Base-by-base conservation (phyloP, 805 yeast species). In the Suhomyces canberraensis region DNA sequence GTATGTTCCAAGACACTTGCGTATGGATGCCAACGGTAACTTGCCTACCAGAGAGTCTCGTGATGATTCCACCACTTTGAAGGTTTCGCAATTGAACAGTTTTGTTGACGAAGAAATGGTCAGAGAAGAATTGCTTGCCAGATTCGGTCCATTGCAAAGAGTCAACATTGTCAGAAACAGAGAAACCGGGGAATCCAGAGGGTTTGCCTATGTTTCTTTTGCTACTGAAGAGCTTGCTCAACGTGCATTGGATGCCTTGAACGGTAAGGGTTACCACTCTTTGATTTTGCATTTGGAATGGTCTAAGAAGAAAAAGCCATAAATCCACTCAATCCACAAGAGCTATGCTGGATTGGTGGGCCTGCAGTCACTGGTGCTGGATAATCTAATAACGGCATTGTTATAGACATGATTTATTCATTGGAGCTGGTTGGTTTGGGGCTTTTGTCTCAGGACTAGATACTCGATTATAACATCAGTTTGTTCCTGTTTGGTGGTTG, bases 131-230 rank as follows among this genome's bases (percentile, higher is more conserved):
- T 77, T 93, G 53, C 73, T 82, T 53, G 77, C 72, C 45, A 76
- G 69, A 60, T 82, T 71, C 71, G 95, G 79, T 52, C 78, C 69
- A 42, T 69, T 76, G 48, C 78, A 76, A 54, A 84, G 96, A 68
- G 85, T 84, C 48, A 83, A 84, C 46, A 73, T 93, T 41, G 89
- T 89, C 42, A 84, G 86, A 71, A 86, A 89, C 69, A 84, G 88
- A 69, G 95, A 85, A 53, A 93, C 98, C 18, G 93, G 95, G 47
- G 83, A 82, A 64, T 85, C 96, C 30, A 84, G 88, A 69, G 99
- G 99, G 57, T 80, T 91, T 64, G 98, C 98, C 4, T 93, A 87
- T 64, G 95, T 90, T 47, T 82, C 91, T 42, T 85, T 85, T 61
- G 77, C 74, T 41, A 74, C 80, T 39, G 79, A 79, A 56, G 61